Base-by-base conservation (phyloP, 345 rosid genomes). In the Mercurialis annua region DNA sequence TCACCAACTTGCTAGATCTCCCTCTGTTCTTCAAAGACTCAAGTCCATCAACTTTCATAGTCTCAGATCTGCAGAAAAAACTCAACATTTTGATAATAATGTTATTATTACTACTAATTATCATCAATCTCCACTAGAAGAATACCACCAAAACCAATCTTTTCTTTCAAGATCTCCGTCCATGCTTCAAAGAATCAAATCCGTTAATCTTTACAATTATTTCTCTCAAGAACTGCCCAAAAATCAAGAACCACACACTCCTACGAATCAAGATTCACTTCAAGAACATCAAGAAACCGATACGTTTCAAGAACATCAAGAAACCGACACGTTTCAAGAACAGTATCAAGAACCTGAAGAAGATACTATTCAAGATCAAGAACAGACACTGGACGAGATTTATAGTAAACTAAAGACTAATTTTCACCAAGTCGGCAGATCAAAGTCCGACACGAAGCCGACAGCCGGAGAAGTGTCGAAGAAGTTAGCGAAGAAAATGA, bases 401-500 rank as follows among this genome's bases (percentile, higher is more conserved):
- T 84, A 83, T 71, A 77, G 82, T 36, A 83, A 81, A 67, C 67
- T 83, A 15, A 73, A 78, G 68, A 75, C 68, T 24, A 71, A 59
- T 50, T 61, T 62, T 8, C 4, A 36, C 40, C 40, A 36, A 29
- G 86, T 87, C 15, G 53, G 59, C 69, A 67, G 86, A 66, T 79
- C 81, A 2, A 80, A 71, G 38, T 91, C 97, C 6, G 97, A 94
- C 67, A 82, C 86, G 1, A 75, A 79, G 27, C 92, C 92, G 5
- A 47, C 84, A 10, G 44, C 86, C 2, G 96, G 96, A 17, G 75
- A 76, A 27, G 33, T 78, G 0, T 87, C 81, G 17, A 65, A 70
- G 24, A 94, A 87, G 73, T 87, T 87, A 2, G 65, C 89, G 0
- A 83, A 71, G 81, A 93, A 93, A 79, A 86, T 94, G 89, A 86